phyloP scores from a whole-genome alignment of 1,284 basidiomycete genomes.

The Fomitiporia mediterranea region DNA sequence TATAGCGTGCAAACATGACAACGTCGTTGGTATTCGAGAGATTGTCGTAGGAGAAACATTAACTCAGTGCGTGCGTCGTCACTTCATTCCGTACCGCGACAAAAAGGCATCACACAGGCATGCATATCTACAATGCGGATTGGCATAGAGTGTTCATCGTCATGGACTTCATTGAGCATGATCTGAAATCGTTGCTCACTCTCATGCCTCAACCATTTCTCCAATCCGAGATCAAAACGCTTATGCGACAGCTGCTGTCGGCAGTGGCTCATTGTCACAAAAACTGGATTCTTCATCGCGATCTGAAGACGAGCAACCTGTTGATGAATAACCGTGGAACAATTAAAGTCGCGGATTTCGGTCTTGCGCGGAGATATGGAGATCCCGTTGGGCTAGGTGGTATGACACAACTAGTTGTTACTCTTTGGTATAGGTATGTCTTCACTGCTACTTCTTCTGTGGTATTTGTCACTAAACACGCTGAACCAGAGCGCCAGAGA shows the following conservation, averaged over 20 bases:
- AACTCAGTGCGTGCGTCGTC: conserved; percentile 77
- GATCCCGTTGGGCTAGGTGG: conserved; percentile 91
- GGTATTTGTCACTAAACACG: conserved; percentile 21
- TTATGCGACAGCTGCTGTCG: conserved; percentile 91
- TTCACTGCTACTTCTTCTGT: conserved; percentile 20
- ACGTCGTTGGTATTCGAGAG: conserved; percentile 93
- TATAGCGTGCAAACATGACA: conserved; percentile 88
- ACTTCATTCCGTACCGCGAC: conserved; percentile 9
- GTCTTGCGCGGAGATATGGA: conserved; percentile 90
- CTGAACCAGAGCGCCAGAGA: conserved; percentile 82
- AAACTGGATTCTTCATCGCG: conserved; percentile 97
- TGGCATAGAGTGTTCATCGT: conserved; percentile 88
- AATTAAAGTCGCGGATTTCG: conserved; percentile 99
- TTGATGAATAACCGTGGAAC: conserved; percentile 98
- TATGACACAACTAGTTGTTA: conserved; percentile 97
- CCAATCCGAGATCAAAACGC: conserved; percentile 96
- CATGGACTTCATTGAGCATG: conserved; percentile 99
- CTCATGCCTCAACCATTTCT: conserved; percentile 94
- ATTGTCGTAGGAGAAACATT: conserved; percentile 99
- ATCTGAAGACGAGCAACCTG: conserved; percentile 96
- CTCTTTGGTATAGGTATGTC: conserved; percentile 94
- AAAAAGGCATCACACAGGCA: conserved; percentile 20
- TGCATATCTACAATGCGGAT: neutral
- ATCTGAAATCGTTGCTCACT: conserved; percentile 92
- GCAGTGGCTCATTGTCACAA: conserved; percentile 90